Evolutionary conservation across 345 rosid genomes (phyloP), one percentile per base, ranked within the genome.

Genomic region (Nasturtium officinale): DNA sequence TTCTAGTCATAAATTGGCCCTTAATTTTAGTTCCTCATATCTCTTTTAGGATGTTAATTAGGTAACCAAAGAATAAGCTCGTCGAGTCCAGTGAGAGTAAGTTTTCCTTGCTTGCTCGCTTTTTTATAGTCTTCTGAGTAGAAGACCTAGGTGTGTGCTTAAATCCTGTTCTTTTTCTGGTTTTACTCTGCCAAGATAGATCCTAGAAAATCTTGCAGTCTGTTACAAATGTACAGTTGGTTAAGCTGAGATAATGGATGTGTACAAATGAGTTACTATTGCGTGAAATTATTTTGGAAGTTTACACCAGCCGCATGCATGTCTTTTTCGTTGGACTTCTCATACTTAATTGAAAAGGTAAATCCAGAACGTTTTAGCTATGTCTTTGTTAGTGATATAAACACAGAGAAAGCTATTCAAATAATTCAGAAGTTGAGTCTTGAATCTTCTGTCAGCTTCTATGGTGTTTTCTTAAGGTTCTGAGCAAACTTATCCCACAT

Each of bases 191-290:
- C 61, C 65, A 63, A 76, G 80, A 77, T 70, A 70, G 71, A 47
- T 63, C 67, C 54, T 75, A 75, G 73, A 54, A 72, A 60, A 74
- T 65, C 59, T 68, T 76, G 75, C 65, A 76, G 75, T 26, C 35
- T 76, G 59, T 69, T 70, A 69, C 50, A 77, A 70, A 69, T 77
- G 80, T 77, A 77, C 76, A 70, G 80, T 56, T 70, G 80, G 71
- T 70, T 61, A 70, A 48, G 61, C 72, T 48, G 75, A 76, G 71
- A 76, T 76, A 77, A 46, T 70, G 80, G 46, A 77, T 77, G 61
- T 68, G 79, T 61, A 76, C 18, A 69, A 69, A 76, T 76, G 70
- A 69, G 79, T 69, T 68, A 16, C 18, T 67, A 42, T 53, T 75
- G 69, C 40, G 51, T 75, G 74, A 68, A 68, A 61, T 40, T 48